Evolutionary conservation across 2,329 filamentous ascomycete species (phyloP).

Genomic region (Penicillium sp.): DNA sequence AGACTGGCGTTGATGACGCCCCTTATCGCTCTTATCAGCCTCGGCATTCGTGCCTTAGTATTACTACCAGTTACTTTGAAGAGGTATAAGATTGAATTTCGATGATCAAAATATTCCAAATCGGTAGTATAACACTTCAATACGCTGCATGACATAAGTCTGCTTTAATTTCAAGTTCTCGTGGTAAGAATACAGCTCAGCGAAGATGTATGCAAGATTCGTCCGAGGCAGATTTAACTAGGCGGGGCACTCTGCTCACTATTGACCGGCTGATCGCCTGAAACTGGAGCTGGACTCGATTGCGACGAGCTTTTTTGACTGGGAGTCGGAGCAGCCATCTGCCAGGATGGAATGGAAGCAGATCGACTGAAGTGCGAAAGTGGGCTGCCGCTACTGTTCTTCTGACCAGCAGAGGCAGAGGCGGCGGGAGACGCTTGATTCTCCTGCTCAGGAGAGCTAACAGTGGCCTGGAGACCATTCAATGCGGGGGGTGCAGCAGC

Average conservation of each 20-base stretch:
- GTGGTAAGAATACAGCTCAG: slow-evolving; percentile 23
- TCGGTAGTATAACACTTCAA: too few species aligned
- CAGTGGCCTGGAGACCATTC: slow-evolving; percentile 26
- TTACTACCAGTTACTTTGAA: too few species aligned
- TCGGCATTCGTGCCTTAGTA: background rate
- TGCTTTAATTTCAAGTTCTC: background rate
- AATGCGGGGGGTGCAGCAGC: slow-evolving; percentile 18
- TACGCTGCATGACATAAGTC: too few species aligned
- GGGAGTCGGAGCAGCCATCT: slow-evolving; percentile 61
- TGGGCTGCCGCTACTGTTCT: slow-evolving; percentile 40
- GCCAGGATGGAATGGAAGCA: slow-evolving; percentile 73
- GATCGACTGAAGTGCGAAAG: slow-evolving; percentile 47
- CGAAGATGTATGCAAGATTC: slow-evolving; percentile 21
- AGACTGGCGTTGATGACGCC: slow-evolving; percentile 1
- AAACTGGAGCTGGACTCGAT: slow-evolving; percentile 20
- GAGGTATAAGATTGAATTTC: too few species aligned
- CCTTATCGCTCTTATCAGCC: slow-evolving; percentile 13
- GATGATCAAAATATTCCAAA: too few species aligned
- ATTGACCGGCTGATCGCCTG: slow-evolving; percentile 17
- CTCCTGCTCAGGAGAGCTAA: slow-evolving; percentile 26
- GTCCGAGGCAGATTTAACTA: slow-evolving; percentile 21
- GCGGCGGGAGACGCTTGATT: slow-evolving; percentile 21
- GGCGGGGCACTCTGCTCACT: slow-evolving; percentile 28
- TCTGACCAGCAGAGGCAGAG: slow-evolving; percentile 28
- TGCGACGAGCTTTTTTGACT: slow-evolving; percentile 42